phyloP scores from a whole-genome alignment of 768 basidiomycete species.

The Phaffia tasmanica region DNA sequence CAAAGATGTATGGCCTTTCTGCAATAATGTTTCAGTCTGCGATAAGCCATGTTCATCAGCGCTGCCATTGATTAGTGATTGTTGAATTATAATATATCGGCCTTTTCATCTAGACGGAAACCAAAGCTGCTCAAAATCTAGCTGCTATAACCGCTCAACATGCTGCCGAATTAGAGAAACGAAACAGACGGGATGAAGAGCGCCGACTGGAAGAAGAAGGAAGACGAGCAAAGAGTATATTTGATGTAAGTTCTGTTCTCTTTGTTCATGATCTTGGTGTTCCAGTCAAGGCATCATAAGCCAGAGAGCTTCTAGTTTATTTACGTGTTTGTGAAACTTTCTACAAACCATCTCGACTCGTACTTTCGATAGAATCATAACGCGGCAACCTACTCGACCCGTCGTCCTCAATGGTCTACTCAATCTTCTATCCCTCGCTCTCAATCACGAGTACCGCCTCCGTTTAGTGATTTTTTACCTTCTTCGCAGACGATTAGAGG shows the following conservation, averaged over 20 bases:
- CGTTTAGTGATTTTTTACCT: background rate
- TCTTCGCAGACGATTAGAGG: constrained; percentile 5
- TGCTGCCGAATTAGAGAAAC: constrained; percentile 2
- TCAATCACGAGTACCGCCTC: constrained; percentile 1
- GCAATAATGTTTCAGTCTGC: too few species aligned
- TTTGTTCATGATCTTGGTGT: background rate
- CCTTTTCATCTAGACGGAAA: background rate
- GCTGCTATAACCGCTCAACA: background rate
- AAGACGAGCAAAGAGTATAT: constrained; percentile 2
- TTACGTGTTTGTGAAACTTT: background rate
- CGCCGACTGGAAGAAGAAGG: background rate
- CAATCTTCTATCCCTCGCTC: background rate
- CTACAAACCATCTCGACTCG: too few species aligned
- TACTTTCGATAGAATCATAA: background rate
- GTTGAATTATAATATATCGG: too few species aligned
- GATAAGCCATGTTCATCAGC: background rate
- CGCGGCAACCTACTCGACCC: background rate
- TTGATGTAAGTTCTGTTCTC: constrained; percentile 4
- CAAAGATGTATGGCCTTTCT: constrained; percentile 4
- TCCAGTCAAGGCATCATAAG: too few species aligned
- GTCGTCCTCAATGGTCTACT: constrained; percentile 3
- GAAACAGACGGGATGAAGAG: constrained; percentile 7
- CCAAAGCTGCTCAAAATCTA: background rate
- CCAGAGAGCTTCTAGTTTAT: background rate
- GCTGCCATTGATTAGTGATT: too few species aligned